A percentile compares a stretch with the other conserved stretches of the same genome.
These are phyloP conservation scores for Leccinum uliginosum DNA, from an alignment of 768 basidiomycete species.

Conservation along the genomic window DNA sequence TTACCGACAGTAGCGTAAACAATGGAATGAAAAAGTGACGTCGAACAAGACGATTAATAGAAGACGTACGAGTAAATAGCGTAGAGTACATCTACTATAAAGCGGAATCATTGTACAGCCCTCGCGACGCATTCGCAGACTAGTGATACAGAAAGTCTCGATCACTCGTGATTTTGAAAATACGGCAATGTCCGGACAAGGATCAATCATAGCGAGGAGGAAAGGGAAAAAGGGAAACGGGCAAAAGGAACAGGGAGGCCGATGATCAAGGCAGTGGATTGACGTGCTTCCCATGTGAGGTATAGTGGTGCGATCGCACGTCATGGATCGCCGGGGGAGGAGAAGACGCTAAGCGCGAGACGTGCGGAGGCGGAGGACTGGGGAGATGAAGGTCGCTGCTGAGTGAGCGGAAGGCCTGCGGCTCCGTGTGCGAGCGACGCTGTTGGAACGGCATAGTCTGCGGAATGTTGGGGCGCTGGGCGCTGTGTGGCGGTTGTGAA, in stretches of 20 bases:
- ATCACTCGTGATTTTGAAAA: constrained; percentile 28
- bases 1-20: constrained; percentile 25
- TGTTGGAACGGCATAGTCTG: constrained; percentile 50
- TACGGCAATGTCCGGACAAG: constrained; percentile 26
- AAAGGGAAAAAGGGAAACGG: constrained; percentile 15
- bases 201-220: constrained; percentile 18
- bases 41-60: constrained; percentile 23
- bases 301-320: constrained; percentile 35
- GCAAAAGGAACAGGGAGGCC: constrained; percentile 13
- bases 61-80: constrained; percentile 31
- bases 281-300: constrained; percentile 44
- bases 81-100: constrained; percentile 32
- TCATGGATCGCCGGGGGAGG: constrained; percentile 35
- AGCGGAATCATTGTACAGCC: constrained; percentile 21
- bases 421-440: constrained; percentile 55
- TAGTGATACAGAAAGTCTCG: constrained; percentile 32
- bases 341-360: constrained; percentile 42
- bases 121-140: constrained; percentile 19
- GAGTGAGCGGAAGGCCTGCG: constrained; percentile 47
- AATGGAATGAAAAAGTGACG: constrained; percentile 15
- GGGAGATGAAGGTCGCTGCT: constrained; percentile 49
- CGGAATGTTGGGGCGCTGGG: constrained; percentile 37
- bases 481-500: constrained; percentile 28
- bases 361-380: constrained; percentile 38
- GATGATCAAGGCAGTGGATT: constrained; percentile 42